phyloP scores from a whole-genome alignment of 2,329 filamentous ascomycete genomes.

The Fusarium annulatum region DNA sequence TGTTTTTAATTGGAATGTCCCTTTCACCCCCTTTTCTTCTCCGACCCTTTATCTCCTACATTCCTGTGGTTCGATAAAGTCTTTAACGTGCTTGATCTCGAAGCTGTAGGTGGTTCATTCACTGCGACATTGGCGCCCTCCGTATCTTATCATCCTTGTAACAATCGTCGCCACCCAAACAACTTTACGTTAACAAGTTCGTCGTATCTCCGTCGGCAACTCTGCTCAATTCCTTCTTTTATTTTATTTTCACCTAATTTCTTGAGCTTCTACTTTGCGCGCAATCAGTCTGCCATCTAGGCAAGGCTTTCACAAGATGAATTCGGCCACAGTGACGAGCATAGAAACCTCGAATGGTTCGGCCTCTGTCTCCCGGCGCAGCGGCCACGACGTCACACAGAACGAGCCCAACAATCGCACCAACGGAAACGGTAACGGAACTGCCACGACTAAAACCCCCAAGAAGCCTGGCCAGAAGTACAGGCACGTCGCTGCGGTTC shows the following conservation, averaged over 20 bases:
- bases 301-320: conserved; percentile 49
- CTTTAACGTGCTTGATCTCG: conserved; percentile 29
- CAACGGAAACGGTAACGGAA: conserved; percentile 41
- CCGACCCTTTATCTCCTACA: conserved; percentile 25
- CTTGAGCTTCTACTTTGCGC: not conserved
- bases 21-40: conserved; percentile 18
- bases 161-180: conserved; percentile 27
- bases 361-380: conserved; percentile 42
- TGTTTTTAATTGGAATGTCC: conserved; percentile 6
- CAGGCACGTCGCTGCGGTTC: conserved; percentile 90
- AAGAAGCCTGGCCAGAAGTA: conserved; percentile 68
- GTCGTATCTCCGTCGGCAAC: conserved; percentile 8
- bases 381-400: conserved; percentile 44
- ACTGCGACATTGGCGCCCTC: conserved; percentile 34
- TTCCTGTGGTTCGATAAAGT: conserved; percentile 34
- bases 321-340: conserved; percentile 55
- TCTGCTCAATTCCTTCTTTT: conserved; percentile 9
- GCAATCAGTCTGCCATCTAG: conserved; percentile 26
- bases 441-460: conserved; percentile 38
- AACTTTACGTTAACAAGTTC: conserved; percentile 31
- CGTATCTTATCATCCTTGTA: conserved; percentile 34
- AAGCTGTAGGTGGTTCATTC: conserved; percentile 28
- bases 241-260: not conserved
- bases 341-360: conserved; percentile 47
- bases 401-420: conserved; percentile 36